A percentile compares a stretch with the other conserved stretches of the same genome.
phyloP scores from a whole-genome alignment of 768 basidiomycete genomes.

The Boletus reticulatus region DNA sequence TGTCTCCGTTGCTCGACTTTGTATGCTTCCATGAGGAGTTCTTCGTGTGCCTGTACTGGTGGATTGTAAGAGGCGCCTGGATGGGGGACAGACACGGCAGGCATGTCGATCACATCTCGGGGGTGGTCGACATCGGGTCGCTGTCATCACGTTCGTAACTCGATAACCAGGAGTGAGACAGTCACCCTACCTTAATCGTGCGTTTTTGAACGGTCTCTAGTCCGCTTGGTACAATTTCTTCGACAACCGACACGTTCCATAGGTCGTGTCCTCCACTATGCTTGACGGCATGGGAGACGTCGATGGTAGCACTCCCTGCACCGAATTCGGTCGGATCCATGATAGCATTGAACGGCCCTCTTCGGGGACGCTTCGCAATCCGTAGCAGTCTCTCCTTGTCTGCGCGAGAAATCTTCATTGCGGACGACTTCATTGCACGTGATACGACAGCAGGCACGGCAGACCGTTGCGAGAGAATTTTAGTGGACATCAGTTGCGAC shows the following conservation, averaged over 20 bases:
- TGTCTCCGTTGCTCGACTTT: constrained; percentile 60
- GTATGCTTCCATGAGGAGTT: constrained; percentile 66
- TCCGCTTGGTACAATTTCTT: constrained; percentile 42
- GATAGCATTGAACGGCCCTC: constrained; percentile 70
- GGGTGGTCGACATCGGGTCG: constrained; percentile 47
- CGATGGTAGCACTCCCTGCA: constrained; percentile 61
- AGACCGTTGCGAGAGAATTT: constrained; percentile 82
- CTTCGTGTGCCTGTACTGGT: constrained; percentile 65
- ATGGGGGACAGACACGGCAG: constrained; percentile 71
- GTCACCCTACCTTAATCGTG: constrained; percentile 51
- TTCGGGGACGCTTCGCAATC: constrained; percentile 69
- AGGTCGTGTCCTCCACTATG: constrained; percentile 65
- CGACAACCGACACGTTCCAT: constrained; percentile 43
- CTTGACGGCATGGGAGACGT: constrained; percentile 67
- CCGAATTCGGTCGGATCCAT: constrained; percentile 68
- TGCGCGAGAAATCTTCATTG: constrained; percentile 47
- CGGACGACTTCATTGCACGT: constrained; percentile 33
- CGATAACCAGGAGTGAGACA: not conserved
- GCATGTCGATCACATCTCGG: constrained; percentile 53
- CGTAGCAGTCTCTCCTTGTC: constrained; percentile 76
- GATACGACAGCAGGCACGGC: constrained; percentile 83
- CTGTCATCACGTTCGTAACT: constrained; percentile 28
- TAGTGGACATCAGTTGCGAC: constrained; percentile 59
- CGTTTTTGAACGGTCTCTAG: constrained; percentile 36
- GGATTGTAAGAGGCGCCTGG: constrained; percentile 92